phyloP scores from a whole-genome alignment of 179 eudicot species.

The Carnegiea gigantea region DNA sequence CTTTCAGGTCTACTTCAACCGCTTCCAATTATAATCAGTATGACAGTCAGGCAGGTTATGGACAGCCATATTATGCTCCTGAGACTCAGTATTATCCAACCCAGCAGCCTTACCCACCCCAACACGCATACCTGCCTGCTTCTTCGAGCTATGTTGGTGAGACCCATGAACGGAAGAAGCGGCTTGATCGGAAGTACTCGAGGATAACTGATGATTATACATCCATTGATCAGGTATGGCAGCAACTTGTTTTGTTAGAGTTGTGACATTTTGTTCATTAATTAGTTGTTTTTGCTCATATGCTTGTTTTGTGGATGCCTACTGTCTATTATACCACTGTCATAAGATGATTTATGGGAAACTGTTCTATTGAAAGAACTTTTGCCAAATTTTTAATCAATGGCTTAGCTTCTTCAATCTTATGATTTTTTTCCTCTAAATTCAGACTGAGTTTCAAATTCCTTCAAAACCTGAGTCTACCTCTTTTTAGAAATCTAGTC shows the following conservation, averaged over 20 bases:
- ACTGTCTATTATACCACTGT: no score
- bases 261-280: background rate
- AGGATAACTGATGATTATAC: conserved; percentile 33
- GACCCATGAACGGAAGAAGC: conserved; percentile 26
- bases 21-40: conserved; percentile 20
- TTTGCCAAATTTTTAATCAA: background rate
- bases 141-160: conserved; percentile 15
- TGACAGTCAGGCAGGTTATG: conserved; percentile 12
- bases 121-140: conserved; percentile 12
- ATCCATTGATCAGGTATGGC: conserved; percentile 30
- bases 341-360: no score
- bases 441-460: background rate
- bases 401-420: background rate
- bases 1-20: conserved; percentile 15
- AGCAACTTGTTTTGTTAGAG: background rate
- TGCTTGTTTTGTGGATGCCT: background rate
- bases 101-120: conserved; percentile 3
- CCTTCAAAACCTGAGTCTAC: background rate
- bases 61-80: conserved; percentile 26
- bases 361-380: background rate
- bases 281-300: background rate
- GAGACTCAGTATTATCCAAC: conserved; percentile 15
- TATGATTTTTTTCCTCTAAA: background rate
- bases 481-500: background rate
- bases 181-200: conserved; percentile 29